These are phyloP conservation scores for Yamadazyma diospyri DNA, from an alignment of 1,139 yeast genomes.

Conservation along the genomic window DNA sequence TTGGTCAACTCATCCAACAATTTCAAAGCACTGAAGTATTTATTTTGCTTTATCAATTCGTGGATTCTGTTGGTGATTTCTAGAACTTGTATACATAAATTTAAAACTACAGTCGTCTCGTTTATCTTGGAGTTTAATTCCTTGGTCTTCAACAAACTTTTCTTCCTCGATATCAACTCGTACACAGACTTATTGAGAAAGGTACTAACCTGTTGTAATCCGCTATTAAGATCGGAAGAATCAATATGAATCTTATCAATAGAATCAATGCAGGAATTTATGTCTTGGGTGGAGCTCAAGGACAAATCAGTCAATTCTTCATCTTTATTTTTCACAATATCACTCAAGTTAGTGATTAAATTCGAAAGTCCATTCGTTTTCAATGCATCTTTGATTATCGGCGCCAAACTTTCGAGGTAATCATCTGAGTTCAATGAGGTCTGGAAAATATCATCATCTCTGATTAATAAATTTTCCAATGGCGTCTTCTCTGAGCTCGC, in stretches of 20 bases:
- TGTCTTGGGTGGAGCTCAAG: conserved; percentile 58
- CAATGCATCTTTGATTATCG: conserved; percentile 70
- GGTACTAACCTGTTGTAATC: conserved; percentile 48
- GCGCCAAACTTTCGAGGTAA: conserved; percentile 76
- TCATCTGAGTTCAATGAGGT: conserved; percentile 61
- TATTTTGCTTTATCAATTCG: conserved; percentile 69
- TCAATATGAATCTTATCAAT: conserved; percentile 55
- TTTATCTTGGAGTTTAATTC: conserved; percentile 58
- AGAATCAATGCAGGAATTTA: conserved; percentile 49
- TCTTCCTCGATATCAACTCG: conserved; percentile 59
- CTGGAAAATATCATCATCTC: conserved; percentile 47
- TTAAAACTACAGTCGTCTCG: conserved; percentile 60
- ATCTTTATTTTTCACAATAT: conserved; percentile 57
- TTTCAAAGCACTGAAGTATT: conserved; percentile 84
- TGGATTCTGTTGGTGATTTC: conserved; percentile 86
- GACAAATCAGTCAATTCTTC: conserved; percentile 62
- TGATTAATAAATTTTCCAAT: conserved; percentile 36
- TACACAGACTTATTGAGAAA: conserved; percentile 61
- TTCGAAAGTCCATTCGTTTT: conserved; percentile 52
- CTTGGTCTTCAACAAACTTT: conserved; percentile 50
- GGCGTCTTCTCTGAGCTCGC: conserved; percentile 26
- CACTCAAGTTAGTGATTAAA: conserved; percentile 53
- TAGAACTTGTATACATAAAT: conserved; percentile 73
- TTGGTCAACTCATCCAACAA: conserved; percentile 69
- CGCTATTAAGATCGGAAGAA: conserved; percentile 51